phyloP scores from a whole-genome alignment of 2,329 filamentous ascomycete genomes.

The Ophiostoma sp. region DNA sequence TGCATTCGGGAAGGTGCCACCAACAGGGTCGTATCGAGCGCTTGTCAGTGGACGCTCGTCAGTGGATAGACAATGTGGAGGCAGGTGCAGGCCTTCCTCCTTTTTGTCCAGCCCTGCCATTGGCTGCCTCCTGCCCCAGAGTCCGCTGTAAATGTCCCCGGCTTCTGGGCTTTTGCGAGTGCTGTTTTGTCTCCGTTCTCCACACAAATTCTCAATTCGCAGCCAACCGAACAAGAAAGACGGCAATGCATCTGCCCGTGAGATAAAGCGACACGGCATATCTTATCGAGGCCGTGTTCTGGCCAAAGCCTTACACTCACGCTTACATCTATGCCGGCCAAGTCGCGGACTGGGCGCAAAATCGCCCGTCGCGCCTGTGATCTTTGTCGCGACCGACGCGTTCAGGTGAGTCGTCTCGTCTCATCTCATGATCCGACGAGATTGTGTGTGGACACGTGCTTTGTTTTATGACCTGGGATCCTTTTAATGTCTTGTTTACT shows the following conservation, averaged over 20 bases:
- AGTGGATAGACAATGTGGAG: background rate
- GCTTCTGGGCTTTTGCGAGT: background rate
- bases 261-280: background rate
- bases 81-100: background rate
- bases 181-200: constrained; percentile 6
- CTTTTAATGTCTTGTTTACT: background rate
- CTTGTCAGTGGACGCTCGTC: background rate
- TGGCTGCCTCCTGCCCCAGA: background rate
- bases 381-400: constrained; percentile 31
- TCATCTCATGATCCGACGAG: background rate
- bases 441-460: background rate
- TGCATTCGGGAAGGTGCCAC: constrained; percentile 2
- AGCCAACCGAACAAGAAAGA: background rate
- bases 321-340: background rate
- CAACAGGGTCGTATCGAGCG: background rate
- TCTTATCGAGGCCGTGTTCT: background rate
- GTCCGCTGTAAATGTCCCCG: background rate
- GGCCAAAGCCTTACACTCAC: background rate
- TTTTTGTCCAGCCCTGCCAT: background rate
- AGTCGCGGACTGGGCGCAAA: constrained; percentile 21
- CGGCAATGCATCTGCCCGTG: background rate
- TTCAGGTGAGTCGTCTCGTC: constrained; percentile 15
- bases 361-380: constrained; percentile 33
- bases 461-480: background rate
- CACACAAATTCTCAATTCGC: background rate